Conservation (phyloP, 371 early-diverging fungal genomes). For the Rhizomucor pusillus region DNA sequence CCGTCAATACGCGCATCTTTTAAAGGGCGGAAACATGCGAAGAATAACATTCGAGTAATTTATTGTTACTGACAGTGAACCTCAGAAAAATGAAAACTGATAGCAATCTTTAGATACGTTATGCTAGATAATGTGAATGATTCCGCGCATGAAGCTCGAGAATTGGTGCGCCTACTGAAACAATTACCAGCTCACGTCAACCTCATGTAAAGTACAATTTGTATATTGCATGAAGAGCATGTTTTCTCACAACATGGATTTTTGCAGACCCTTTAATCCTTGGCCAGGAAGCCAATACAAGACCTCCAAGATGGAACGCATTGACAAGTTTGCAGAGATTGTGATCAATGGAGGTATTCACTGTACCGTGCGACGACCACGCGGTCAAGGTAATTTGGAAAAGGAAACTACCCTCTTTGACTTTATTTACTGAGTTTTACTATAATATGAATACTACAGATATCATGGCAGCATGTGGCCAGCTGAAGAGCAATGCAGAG, state of each 20-base stretch:
- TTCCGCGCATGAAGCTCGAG: constrained; percentile 62
- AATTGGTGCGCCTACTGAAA: constrained; percentile 59
- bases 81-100: background rate
- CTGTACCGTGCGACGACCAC: constrained; percentile 55
- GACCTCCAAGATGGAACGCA: constrained; percentile 47
- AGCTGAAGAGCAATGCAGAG: constrained; percentile 50
- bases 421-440: background rate
- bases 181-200: constrained; percentile 81
- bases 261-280: constrained; percentile 69
- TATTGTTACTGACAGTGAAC: background rate
- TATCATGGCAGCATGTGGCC: constrained; percentile 78
- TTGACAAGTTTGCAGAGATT: constrained; percentile 50
- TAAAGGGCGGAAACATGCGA: constrained; percentile 42
- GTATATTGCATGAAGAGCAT: background rate
- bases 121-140: constrained; percentile 87
- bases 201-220: constrained; percentile 59
- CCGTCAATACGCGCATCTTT: constrained; percentile 54
- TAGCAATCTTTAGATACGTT: constrained; percentile 57
- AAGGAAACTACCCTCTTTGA: too few relatives aligned
- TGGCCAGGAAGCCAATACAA: constrained; percentile 74
- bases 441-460: constrained; percentile 32
- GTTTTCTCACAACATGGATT: background rate
- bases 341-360: constrained; percentile 47
- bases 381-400: constrained; percentile 50
- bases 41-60: constrained; percentile 75